phyloP scores from a whole-genome alignment of 257 asterid genomes.

The Thymus quinquecostatus region DNA sequence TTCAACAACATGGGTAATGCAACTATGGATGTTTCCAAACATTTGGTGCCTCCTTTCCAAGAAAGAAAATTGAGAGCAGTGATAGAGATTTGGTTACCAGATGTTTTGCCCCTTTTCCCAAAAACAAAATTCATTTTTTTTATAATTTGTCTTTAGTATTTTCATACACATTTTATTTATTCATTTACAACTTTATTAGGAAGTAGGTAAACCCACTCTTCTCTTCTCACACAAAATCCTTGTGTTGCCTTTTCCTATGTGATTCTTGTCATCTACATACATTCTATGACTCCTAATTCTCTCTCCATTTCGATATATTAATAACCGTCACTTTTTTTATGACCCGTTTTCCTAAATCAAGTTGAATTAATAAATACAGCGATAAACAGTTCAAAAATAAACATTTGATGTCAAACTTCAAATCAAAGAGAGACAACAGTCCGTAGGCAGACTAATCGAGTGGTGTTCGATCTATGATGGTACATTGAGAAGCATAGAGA shows the following conservation, averaged over 20 bases:
- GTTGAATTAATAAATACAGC: too few relatives aligned
- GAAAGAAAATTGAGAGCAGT: slow-evolving; percentile 47
- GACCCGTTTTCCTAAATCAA: too few relatives aligned
- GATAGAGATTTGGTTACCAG: slow-evolving; percentile 28
- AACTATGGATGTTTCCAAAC: background rate
- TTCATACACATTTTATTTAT: slow-evolving; percentile 27
- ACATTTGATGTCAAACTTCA: too few relatives aligned
- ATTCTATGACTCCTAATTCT: background rate
- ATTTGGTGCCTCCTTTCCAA: slow-evolving; percentile 42
- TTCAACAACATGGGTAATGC: slow-evolving; percentile 8
- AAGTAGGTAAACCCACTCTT: slow-evolving; percentile 23
- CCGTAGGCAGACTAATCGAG: too few relatives aligned
- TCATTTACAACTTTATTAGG: background rate
- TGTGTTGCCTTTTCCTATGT: slow-evolving; percentile 3
- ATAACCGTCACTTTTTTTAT: too few relatives aligned
- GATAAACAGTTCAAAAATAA: too few relatives aligned
- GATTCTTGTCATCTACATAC: slow-evolving; percentile 34
- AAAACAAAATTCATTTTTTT: slow-evolving; percentile 13
- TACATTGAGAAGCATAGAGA: too few relatives aligned
- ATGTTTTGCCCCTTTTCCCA: slow-evolving; percentile 43
- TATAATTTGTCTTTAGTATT: slow-evolving; percentile 36
- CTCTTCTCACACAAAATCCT: slow-evolving; percentile 31
- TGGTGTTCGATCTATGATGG: too few relatives aligned
- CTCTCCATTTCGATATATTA: background rate
- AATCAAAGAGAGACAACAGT: too few relatives aligned